phyloP scores from a whole-genome alignment of 2,329 filamentous ascomycete species.

The Trichoderma breve region DNA sequence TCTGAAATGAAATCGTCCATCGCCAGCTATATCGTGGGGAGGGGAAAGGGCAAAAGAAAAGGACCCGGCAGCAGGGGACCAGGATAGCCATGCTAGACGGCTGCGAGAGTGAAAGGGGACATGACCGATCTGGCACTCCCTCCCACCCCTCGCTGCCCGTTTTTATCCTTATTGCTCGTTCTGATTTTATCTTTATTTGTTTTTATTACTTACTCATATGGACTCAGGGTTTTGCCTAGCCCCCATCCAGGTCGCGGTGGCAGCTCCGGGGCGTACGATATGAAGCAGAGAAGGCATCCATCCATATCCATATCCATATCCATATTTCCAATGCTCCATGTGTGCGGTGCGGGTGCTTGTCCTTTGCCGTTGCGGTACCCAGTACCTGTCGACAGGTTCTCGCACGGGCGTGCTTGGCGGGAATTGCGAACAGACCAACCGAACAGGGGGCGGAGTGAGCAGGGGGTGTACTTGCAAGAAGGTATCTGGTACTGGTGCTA shows the following conservation, averaged over 20 bases:
- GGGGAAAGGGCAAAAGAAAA: not conserved
- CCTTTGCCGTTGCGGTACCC: not conserved
- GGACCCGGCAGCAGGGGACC: not conserved
- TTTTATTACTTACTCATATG: not conserved
- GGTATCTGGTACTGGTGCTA: not conserved
- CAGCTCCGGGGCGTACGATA: not conserved
- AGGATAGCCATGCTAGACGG: not conserved
- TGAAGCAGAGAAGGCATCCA: not conserved
- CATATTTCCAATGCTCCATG: not conserved
- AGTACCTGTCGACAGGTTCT: not conserved
- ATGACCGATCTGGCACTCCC: conserved; percentile 9
- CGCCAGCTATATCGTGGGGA: conserved; percentile 2
- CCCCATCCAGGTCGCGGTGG: not conserved
- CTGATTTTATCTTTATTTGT: not conserved
- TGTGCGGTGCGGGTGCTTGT: not conserved
- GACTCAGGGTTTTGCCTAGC: not conserved
- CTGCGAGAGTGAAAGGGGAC: not conserved
- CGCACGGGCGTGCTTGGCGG: not conserved
- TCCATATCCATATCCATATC: not conserved
- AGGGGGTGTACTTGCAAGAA: not conserved
- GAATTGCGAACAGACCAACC: not conserved
- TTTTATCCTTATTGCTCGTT: not conserved
- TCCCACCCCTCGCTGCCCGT: not conserved
- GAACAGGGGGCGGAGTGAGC: not conserved
- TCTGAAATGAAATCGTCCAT: not conserved